phyloP scores from a whole-genome alignment of 139 green algal genomes.

The Coelastrella sp. region DNA sequence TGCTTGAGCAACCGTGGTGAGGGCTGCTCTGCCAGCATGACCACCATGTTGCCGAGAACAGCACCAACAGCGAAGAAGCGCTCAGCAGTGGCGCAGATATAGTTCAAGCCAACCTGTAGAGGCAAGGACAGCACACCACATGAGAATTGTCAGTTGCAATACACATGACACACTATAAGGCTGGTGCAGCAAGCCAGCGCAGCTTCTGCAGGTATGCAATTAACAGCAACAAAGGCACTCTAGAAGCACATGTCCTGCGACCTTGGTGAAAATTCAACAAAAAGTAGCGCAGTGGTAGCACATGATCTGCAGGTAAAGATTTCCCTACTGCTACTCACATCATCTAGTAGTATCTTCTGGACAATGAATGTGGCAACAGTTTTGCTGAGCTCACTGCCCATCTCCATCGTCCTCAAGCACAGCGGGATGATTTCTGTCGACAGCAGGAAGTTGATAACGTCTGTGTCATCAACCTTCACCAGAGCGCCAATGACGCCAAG shows the following conservation, averaged over 20 bases:
- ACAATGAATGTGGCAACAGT: slow-evolving; percentile 99
- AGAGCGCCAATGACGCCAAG: slow-evolving; percentile 98
- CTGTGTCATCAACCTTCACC: slow-evolving; percentile 99
- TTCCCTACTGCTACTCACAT: slow-evolving; percentile 69
- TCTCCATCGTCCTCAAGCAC: slow-evolving; percentile 99
- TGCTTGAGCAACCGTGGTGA: slow-evolving; percentile 97
- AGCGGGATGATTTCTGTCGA: slow-evolving; percentile 99
- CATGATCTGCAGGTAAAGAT: too few relatives aligned
- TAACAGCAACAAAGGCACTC: too few relatives aligned
- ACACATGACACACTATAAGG: too few relatives aligned
- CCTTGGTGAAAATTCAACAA: too few relatives aligned
- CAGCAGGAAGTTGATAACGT: slow-evolving; percentile 99
- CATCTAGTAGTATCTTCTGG: slow-evolving; percentile 98
- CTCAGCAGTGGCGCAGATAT: slow-evolving; percentile 99
- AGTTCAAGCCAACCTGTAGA: slow-evolving; percentile 89
- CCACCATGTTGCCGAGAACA: slow-evolving; percentile 94
- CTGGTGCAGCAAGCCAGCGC: too few relatives aligned
- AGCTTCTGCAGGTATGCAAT: too few relatives aligned
- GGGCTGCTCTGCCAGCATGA: slow-evolving; percentile 87
- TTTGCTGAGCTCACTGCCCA: slow-evolving; percentile 98
- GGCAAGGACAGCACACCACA: neutral
- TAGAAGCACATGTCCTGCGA: too few relatives aligned
- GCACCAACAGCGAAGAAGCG: slow-evolving; percentile 97
- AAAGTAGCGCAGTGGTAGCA: too few relatives aligned
- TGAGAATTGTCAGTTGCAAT: too few relatives aligned